Base-by-base conservation (phyloP, 139 green algal genomes). In the Coccomyxa sp. region DNA sequence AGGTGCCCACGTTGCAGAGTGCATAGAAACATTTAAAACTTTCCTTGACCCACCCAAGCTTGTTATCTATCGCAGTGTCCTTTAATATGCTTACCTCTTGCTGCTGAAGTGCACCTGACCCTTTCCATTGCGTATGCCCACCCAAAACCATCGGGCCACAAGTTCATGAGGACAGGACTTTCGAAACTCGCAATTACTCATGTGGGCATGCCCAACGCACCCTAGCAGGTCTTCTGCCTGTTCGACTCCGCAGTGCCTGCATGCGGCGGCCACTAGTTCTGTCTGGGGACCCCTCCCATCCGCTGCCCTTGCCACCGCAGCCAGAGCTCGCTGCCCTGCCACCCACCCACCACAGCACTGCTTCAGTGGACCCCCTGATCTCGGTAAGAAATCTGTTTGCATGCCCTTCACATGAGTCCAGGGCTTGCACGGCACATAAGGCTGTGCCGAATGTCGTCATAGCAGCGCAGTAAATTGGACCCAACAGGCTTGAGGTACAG, bases 261-360 rank as follows among this genome's bases (percentile, higher is more conserved):
- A 82, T 18, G 81, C 12, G 13, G 17, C 13, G 13, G 58, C 32
- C 14, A 67, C 23, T n/a, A 85, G 59, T 18, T 77, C 14, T 14
- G 76, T 85, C 13, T 18, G 17, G 10, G 59, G 27, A 1, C 77
- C 82, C n/a, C 82, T 77, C 14, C 82, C 82, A 79, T 86, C 82
- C 32, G 18, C 66, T 63, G 58, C 77, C n/a, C 58, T 67, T 58
- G 82, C 82, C 3, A 81, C 77, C 23, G 82, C 82, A 60, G 59
- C 58, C 25, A 86, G 66, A 38, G 45, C 77, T 28, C 60, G 74
- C 77, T 82, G 78, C 21, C 78, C 78, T 82, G 78, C 31, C 38
- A 63, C 38, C 31, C 38, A 63, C 38, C 38, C 38, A 51, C 38
- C 38, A 27, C 76, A 58, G 38, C 28, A 79, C 13, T 27, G 38